phyloP scores from a whole-genome alignment of 495 filamentous ascomycete species.

The Hypoxylon trugodes region DNA sequence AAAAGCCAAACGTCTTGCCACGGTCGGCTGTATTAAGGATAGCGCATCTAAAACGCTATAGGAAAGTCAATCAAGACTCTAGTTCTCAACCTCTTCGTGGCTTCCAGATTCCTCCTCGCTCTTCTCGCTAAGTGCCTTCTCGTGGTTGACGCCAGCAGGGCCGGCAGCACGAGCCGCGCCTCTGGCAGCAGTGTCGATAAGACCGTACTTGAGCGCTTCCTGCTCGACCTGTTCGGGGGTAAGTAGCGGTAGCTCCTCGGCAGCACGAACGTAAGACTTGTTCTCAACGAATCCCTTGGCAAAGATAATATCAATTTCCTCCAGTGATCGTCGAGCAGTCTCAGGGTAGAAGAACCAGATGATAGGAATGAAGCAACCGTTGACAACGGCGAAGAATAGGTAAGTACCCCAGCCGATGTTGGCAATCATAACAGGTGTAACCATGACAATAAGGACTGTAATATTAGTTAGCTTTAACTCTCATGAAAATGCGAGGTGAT shows the following conservation, averaged over 20 bases:
- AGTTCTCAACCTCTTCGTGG: slow-evolving; percentile 38
- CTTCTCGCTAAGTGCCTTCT: slow-evolving; percentile 40
- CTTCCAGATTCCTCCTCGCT: slow-evolving; percentile 32
- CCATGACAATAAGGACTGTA: slow-evolving; percentile 71
- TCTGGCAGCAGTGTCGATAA: slow-evolving; percentile 48
- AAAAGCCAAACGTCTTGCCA: background rate
- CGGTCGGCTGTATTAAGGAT: slow-evolving; percentile 6
- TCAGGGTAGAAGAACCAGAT: slow-evolving; percentile 84
- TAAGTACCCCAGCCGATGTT: slow-evolving; percentile 79
- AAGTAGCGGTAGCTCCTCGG: slow-evolving; percentile 73
- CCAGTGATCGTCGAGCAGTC: slow-evolving; percentile 72
- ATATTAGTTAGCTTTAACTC: slow-evolving; percentile 5
- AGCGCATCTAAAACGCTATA: slow-evolving; percentile 12
- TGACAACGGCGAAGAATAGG: slow-evolving; percentile 78
- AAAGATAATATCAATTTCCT: slow-evolving; percentile 76
- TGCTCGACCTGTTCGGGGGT: slow-evolving; percentile 69
- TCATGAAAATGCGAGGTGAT: background rate
- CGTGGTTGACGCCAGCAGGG: slow-evolving; percentile 30
- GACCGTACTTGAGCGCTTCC: slow-evolving; percentile 69
- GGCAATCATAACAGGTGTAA: slow-evolving; percentile 76
- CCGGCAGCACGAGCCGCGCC: slow-evolving; percentile 25
- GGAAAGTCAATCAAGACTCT: slow-evolving; percentile 5
- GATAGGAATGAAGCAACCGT: slow-evolving; percentile 74
- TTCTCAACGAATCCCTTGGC: slow-evolving; percentile 78
- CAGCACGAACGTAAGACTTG: slow-evolving; percentile 76